Evolutionary conservation across 1,284 basidiomycete species (phyloP), one percentile per base, ranked within the genome.

Genomic region (Stygiomarasmius scandens): DNA sequence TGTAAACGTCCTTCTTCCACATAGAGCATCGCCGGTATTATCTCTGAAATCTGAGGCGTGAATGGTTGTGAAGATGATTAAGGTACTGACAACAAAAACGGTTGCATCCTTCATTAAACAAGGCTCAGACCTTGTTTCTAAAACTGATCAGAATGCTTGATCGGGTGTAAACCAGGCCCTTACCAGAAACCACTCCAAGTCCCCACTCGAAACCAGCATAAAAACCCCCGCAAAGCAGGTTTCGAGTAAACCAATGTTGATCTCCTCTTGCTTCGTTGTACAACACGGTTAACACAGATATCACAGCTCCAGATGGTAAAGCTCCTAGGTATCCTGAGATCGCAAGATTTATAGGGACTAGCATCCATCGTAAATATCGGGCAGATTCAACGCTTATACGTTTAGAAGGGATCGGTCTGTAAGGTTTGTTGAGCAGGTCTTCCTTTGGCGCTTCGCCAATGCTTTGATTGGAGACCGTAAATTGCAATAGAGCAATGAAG

Each of bases 31-130:
- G 1, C 77, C 77, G 5, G 63, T 67, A 2, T 68, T 60, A 46
- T 78, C 77, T 5, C 68, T 58, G 60, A 74, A 78, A 49, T 77
- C 76, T 58, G 77, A 76, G 0, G 71, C 69, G 4, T 77, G 74
- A 8, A 76, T 71, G 6, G 77, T 77, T 1, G 73, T 67, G 45
- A 67, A 61, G 55, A 73, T 66, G 34, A 74, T 57, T 3, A 65
- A 46, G 1, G 63, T 67, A 53, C 71, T 77, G 46, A 61, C 58
- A 16, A 67, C 25, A 48, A 73, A n/a, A n/a, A n/a, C n/a, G n/a
- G n/a, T n/a, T n/a, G n/a, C n/a, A n/a, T n/a, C n/a, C n/a, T n/a
- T n/a, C n/a, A n/a, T n/a, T n/a, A n/a, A n/a, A n/a, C n/a, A n/a
- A n/a, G n/a, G n/a, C n/a, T n/a, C n/a, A n/a, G n/a, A n/a, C n/a